phyloP scores from a whole-genome alignment of 129 eudicot species.

The Dittrichia graveolens region DNA sequence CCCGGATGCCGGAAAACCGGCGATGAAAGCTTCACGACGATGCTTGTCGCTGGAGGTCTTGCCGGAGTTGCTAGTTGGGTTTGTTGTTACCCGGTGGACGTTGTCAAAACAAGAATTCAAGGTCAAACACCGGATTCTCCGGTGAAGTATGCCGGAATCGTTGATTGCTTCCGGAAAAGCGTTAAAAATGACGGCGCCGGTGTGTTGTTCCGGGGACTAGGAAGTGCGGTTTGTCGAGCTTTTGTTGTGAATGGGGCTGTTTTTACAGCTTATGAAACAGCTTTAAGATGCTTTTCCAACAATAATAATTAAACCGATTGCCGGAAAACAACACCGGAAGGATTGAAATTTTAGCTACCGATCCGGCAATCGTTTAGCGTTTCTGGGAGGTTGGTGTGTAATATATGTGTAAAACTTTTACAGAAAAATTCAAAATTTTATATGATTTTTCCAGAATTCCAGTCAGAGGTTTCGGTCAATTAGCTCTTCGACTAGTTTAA shows the following conservation, averaged over 20 bases:
- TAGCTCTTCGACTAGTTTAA: too few relatives aligned
- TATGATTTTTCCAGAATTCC: too few relatives aligned
- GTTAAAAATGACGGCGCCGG: conserved; percentile 54
- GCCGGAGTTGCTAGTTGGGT: conserved; percentile 87
- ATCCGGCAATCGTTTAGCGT: not conserved
- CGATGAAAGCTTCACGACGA: conserved; percentile 58
- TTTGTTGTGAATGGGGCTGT: conserved; percentile 77
- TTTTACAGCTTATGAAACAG: conserved; percentile 71
- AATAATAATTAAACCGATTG: conserved; percentile 23
- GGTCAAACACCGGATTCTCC: conserved; percentile 43
- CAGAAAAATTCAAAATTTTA: too few relatives aligned
- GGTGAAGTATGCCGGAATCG: conserved; percentile 49
- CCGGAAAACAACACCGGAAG: not conserved
- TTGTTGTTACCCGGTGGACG: conserved; percentile 76
- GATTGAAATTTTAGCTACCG: not conserved
- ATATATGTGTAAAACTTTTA: not conserved
- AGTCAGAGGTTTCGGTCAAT: too few relatives aligned
- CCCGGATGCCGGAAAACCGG: conserved; percentile 74
- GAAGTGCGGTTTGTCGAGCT: conserved; percentile 72
- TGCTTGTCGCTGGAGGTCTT: conserved; percentile 75
- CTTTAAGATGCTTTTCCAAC: conserved; percentile 45
- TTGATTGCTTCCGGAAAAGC: conserved; percentile 63
- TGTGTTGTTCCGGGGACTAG: conserved; percentile 66
- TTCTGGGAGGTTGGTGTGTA: not conserved
- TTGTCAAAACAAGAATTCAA: conserved; percentile 71